Base-by-base conservation (phyloP, 225 moss, liverwort and hornwort genomes). In the Climacium dendroides region DNA sequence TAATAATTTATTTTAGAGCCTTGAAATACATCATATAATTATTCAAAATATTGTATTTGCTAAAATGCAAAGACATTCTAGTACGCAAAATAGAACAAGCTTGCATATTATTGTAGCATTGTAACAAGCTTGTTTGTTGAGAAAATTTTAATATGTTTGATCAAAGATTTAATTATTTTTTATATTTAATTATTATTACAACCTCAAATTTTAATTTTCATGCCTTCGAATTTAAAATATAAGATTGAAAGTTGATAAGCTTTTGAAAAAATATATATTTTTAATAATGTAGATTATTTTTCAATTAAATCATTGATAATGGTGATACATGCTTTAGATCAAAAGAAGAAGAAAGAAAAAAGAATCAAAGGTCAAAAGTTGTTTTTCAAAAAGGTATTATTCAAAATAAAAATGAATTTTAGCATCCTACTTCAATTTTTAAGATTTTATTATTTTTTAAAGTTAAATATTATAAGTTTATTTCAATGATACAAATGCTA, bases 11-110 rank as follows among this genome's bases (percentile, higher is more conserved):
- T 8, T 74, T 32, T 74, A 50, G 20, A 74, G 50, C 7, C 7
- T 13, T 74, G 34, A 54, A 54, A 50, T 32, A 77, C 8, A 54
- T 24, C 5, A 24, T 24, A 24, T 24, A 30, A 22, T 22, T 23
- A 0, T 20, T 50, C 1, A 7, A 32, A 7, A 50, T 32, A 7
- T 48, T 50, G 7, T 32, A 22, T 13, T 50, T 52, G 20, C 0
- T 20, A 34, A 12, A 12, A 8, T 50, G 5, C 3, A 53, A 52
- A 7, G 15, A 15, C 10, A 76, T 77, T 24, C 8, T n/a, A 8
- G 25, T 15, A 54, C 3, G 10, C 15, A 77, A 54, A 77, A 16
- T n/a, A 24, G 24, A 77, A 52, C 2, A 54, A 35, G 3, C 9
- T 52, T 54, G 2, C 8, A 30, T 32, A 19, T 30, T 47, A 74